These are phyloP conservation scores for Helianthus tuberosus DNA, from an alignment of 129 eudicot genomes.

Conservation along the genomic window DNA sequence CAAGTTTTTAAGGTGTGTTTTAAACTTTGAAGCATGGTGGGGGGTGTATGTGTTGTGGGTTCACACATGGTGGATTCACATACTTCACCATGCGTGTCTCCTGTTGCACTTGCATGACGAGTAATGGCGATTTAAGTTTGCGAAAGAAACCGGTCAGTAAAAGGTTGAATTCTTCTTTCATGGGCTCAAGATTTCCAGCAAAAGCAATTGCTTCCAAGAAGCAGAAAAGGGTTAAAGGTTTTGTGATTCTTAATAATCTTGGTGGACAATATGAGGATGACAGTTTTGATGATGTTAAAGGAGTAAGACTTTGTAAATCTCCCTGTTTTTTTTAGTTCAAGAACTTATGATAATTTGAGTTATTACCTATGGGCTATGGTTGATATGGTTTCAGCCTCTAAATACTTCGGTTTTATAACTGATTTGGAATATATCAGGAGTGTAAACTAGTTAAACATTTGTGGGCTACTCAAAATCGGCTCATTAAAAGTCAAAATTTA, in stretches of 20 bases:
- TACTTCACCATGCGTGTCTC: conserved; percentile 55
- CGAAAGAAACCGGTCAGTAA: conserved; percentile 28
- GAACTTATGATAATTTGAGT: background rate
- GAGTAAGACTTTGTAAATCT: conserved; percentile 42
- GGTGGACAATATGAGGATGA: conserved; percentile 88
- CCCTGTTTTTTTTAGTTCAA: background rate
- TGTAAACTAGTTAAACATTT: background rate
- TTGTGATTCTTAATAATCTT: conserved; percentile 59
- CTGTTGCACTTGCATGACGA: conserved; percentile 47
- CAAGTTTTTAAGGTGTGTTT: too few relatives aligned
- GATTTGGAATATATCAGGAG: background rate
- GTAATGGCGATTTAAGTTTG: conserved; percentile 37
- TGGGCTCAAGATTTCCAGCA: conserved; percentile 43
- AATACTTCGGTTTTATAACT: background rate
- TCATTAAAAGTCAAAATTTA: background rate
- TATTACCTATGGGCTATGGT: conserved; percentile 3
- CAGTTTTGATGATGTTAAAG: conserved; percentile 70
- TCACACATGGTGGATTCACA: too few relatives aligned
- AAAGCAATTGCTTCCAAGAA: conserved; percentile 45
- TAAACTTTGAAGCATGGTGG: conserved; percentile 49
- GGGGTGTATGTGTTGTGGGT: conserved; percentile 54
- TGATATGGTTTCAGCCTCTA: background rate
- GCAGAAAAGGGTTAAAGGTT: conserved; percentile 45
- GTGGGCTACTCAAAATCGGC: background rate
- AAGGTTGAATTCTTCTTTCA: conserved; percentile 55